Evolutionary conservation across 176 grass and related monocot genomes (phyloP).

Genomic region (Musa troglodytarum): DNA sequence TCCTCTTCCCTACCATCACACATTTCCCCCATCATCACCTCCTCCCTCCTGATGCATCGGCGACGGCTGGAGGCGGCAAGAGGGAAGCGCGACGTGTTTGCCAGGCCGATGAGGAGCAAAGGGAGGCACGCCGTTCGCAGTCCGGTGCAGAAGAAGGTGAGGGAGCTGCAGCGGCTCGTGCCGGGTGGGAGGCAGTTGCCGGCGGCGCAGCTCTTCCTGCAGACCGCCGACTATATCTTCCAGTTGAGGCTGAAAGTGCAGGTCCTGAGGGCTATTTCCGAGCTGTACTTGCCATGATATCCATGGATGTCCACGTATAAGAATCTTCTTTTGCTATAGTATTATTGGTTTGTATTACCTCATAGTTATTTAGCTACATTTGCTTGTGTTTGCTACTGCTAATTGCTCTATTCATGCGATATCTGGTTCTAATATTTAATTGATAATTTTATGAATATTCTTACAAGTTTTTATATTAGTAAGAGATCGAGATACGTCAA

Average conservation of each 20-base stretch:
- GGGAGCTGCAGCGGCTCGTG: conserved; percentile 80
- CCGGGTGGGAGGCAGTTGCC: conserved; percentile 38
- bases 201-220: conserved; percentile 49
- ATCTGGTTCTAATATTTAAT: too few relatives aligned
- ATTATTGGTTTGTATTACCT: too few relatives aligned
- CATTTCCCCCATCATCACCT: not conserved
- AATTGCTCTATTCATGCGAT: too few relatives aligned
- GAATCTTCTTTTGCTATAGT: too few relatives aligned
- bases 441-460: too few relatives aligned
- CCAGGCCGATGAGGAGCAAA: too few relatives aligned
- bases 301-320: too few relatives aligned
- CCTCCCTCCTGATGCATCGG: conserved; percentile 8
- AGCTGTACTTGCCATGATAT: conserved; percentile 25
- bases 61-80: conserved; percentile 1
- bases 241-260: conserved; percentile 45
- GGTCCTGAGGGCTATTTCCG: conserved; percentile 51
- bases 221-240: conserved; percentile 60
- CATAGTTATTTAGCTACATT: too few relatives aligned
- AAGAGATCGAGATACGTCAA: too few relatives aligned
- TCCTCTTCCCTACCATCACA: conserved; percentile 4
- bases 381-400: too few relatives aligned
- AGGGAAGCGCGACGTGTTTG: conserved; percentile 16
- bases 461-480: too few relatives aligned
- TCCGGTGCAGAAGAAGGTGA: conserved; percentile 43
- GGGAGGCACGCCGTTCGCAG: conserved; percentile 1